Percentiles rank a stretch among this genome's conserved stretches.
phyloP scores from a whole-genome alignment of 495 filamentous ascomycete genomes.

The Xylaria longipes region DNA sequence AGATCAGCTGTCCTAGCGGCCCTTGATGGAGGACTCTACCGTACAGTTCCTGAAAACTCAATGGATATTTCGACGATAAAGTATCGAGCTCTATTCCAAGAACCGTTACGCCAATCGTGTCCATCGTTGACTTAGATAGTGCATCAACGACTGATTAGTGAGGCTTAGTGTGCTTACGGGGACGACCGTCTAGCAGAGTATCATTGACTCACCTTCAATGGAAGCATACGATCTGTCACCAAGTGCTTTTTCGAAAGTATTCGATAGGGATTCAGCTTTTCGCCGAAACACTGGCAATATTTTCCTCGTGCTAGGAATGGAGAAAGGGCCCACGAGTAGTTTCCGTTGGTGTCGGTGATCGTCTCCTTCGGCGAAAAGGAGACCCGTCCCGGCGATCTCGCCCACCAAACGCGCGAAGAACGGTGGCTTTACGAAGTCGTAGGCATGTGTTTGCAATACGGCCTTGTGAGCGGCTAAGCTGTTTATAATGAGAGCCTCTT shows the following conservation, averaged over 20 bases:
- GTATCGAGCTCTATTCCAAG: conserved; percentile 71
- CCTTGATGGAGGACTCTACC: conserved; percentile 40
- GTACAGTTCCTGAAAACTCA: conserved; percentile 37
- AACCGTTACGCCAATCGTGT: conserved; percentile 72
- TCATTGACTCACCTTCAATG: conserved; percentile 30
- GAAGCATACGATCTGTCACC: conserved; percentile 27
- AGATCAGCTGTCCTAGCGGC: conserved; percentile 38
- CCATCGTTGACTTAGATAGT: conserved; percentile 58
- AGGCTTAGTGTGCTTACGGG: background rate
- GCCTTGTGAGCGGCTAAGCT: conserved; percentile 44
- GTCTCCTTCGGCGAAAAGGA: conserved; percentile 44
- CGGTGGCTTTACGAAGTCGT: conserved; percentile 45
- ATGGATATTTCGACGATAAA: conserved; percentile 48
- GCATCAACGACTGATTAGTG: conserved; percentile 28
- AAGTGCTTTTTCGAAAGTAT: conserved; percentile 23
- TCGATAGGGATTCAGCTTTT: conserved; percentile 27
- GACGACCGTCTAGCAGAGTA: background rate
- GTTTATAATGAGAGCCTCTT: conserved; percentile 44
- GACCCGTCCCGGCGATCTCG: conserved; percentile 42
- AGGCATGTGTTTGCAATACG: conserved; percentile 43
- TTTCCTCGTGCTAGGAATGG: conserved; percentile 33
- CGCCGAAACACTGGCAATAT: conserved; percentile 33
- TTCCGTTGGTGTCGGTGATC: conserved; percentile 41
- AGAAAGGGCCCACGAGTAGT: conserved; percentile 35
- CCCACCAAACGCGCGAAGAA: conserved; percentile 38